These are phyloP conservation scores for Hexamita inflata DNA, from an alignment of 208 protist genomes.

Conservation along the genomic window DNA sequence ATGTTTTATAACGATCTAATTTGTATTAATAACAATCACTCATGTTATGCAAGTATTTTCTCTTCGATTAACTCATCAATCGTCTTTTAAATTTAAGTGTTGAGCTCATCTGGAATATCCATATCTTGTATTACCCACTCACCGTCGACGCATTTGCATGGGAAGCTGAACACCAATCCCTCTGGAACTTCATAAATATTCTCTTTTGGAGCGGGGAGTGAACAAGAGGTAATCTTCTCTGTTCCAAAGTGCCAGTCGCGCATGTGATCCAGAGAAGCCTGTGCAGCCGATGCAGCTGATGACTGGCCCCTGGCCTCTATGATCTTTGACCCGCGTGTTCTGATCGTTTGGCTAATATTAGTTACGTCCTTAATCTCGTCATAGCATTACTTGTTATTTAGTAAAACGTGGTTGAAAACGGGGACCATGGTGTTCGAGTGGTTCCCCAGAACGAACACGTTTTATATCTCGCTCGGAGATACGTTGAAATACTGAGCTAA, in stretches of 20 bases:
- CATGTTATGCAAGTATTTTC: no score
- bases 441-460: constrained; percentile 41
- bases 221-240: constrained; percentile 21
- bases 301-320: constrained; percentile 63
- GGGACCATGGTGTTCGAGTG: constrained; percentile 36
- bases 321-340: constrained; percentile 62
- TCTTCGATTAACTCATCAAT: no score
- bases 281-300: constrained; percentile 75
- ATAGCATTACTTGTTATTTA: no score
- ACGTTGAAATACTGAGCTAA: constrained; percentile 17
- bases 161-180: constrained; percentile 30
- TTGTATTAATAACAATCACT: no score
- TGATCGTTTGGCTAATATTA: no score
- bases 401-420: neutral
- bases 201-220: neutral
- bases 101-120: neutral
- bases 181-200: constrained; percentile 24
- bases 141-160: neutral
- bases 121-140: neutral
- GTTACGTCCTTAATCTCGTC: neutral
- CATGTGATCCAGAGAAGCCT: constrained; percentile 55
- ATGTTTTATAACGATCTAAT: no score
- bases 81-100: neutral
- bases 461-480: neutral
- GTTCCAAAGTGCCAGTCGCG: constrained; percentile 58